A percentile compares a stretch with the other conserved stretches of the same genome.
Conservation (phyloP, 805 yeast genomes). For the Jamesozyma spencerorum region DNA sequence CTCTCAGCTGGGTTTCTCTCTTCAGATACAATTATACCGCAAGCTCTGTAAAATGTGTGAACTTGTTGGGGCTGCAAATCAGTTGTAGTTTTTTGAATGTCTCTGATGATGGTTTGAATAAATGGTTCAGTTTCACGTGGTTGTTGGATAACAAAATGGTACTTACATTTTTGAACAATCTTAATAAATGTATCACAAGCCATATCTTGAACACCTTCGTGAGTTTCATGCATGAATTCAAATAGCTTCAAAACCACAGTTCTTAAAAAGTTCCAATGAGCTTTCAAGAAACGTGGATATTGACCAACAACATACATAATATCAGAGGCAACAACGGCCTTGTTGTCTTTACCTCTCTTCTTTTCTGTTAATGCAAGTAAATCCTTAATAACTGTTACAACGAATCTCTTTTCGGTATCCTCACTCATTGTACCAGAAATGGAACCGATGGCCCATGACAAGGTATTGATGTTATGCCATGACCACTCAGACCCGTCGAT, state of each 20-base stretch:
- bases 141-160: conserved; percentile 86
- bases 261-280: conserved; percentile 95
- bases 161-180: conserved; percentile 88
- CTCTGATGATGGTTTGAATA: conserved; percentile 77
- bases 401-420: conserved; percentile 89
- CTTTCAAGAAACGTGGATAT: conserved; percentile 92
- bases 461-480: conserved; percentile 93
- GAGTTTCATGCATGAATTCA: conserved; percentile 99
- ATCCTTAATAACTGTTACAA: conserved; percentile 89
- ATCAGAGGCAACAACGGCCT: conserved; percentile 98
- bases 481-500: conserved; percentile 98
- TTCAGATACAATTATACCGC: conserved; percentile 87
- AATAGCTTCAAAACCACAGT: conserved; percentile 92
- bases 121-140: conserved; percentile 82
- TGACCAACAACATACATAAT: conserved; percentile 99
- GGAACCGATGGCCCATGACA: conserved; percentile 99
- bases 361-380: conserved; percentile 84
- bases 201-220: conserved; percentile 99
- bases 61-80: conserved; percentile 96
- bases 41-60: conserved; percentile 94
- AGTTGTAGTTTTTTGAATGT: conserved; percentile 76
- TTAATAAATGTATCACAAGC: conserved; percentile 98
- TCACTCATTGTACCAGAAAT: conserved; percentile 98
- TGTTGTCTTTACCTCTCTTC: conserved; percentile 95
- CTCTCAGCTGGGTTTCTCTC: conserved; percentile 63